A percentile compares a stretch with the other conserved stretches of the same genome.
phyloP scores from a whole-genome alignment of 768 basidiomycete species.

The Mycena crocata region DNA sequence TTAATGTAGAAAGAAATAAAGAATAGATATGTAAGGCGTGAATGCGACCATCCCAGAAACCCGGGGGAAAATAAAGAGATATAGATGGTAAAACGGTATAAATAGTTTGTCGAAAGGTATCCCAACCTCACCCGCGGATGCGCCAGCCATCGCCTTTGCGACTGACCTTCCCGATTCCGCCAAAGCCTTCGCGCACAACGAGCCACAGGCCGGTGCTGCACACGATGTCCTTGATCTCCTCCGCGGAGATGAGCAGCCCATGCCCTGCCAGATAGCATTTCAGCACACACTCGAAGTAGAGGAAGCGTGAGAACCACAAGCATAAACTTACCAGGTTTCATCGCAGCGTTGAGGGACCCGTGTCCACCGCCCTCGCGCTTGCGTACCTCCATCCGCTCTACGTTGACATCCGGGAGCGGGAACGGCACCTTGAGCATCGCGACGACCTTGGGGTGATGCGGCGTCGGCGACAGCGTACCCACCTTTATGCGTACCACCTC shows the following conservation, averaged over 20 bases:
- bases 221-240: constrained; percentile 94
- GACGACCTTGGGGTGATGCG: constrained; percentile 96
- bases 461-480: constrained; percentile 89
- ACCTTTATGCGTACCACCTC: constrained; percentile 70
- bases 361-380: constrained; percentile 57
- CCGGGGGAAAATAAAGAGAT: background rate
- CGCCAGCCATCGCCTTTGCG: constrained; percentile 86
- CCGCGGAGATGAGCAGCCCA: constrained; percentile 80
- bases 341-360: constrained; percentile 4
- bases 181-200: constrained; percentile 92
- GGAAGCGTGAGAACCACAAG: background rate
- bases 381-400: constrained; percentile 67
- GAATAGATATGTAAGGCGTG: too few relatives aligned
- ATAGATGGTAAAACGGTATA: background rate
- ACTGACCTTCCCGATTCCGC: constrained; percentile 84
- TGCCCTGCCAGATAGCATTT: constrained; percentile 26
- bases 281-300: constrained; percentile 37
- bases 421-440: constrained; percentile 92
- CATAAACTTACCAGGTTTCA: constrained; percentile 12
- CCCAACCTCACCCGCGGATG: constrained; percentile 69
- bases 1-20: background rate
- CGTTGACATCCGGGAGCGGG: constrained; percentile 84
- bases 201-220: constrained; percentile 92
- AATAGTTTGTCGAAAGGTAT: too few relatives aligned
- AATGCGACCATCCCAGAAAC: background rate